Evolutionary conservation across 1,284 basidiomycete genomes (phyloP).

Genomic region (Inonotus obliquus): DNA sequence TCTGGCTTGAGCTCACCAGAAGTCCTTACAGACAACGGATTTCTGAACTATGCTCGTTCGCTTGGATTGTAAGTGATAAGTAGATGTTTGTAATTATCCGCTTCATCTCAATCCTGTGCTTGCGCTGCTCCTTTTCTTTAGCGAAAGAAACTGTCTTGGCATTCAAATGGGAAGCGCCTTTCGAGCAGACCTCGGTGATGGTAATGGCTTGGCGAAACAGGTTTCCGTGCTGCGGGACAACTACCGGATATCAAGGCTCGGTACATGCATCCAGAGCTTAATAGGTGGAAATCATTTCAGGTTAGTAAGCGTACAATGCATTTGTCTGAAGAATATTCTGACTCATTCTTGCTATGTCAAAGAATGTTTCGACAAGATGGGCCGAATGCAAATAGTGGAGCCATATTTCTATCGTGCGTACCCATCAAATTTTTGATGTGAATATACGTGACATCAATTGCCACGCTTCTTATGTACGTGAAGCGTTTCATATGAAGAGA

Average conservation of each 20-base stretch:
- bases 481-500: conserved; percentile 52
- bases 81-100: conserved; percentile 2
- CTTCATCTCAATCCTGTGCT: neutral
- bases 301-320: neutral
- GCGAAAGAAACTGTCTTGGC: conserved; percentile 54
- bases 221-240: conserved; percentile 66
- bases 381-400: conserved; percentile 48
- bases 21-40: conserved; percentile 60
- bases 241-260: conserved; percentile 40
- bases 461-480: neutral
- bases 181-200: conserved; percentile 23
- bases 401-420: conserved; percentile 66
- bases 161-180: conserved; percentile 60
- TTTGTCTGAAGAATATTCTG: neutral
- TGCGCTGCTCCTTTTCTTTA: neutral
- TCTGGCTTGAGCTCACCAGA: conserved; percentile 58
- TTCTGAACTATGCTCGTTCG: conserved; percentile 53
- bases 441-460: neutral
- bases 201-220: conserved; percentile 30
- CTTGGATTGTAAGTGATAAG: conserved; percentile 53
- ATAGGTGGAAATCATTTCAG: neutral
- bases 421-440: conserved; percentile 5
- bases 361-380: conserved; percentile 77
- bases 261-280: conserved; percentile 23
- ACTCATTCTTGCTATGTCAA: conserved; percentile 20